These are phyloP conservation scores for Calocybe indica DNA, from an alignment of 768 basidiomycete species.

Conservation along the genomic window DNA sequence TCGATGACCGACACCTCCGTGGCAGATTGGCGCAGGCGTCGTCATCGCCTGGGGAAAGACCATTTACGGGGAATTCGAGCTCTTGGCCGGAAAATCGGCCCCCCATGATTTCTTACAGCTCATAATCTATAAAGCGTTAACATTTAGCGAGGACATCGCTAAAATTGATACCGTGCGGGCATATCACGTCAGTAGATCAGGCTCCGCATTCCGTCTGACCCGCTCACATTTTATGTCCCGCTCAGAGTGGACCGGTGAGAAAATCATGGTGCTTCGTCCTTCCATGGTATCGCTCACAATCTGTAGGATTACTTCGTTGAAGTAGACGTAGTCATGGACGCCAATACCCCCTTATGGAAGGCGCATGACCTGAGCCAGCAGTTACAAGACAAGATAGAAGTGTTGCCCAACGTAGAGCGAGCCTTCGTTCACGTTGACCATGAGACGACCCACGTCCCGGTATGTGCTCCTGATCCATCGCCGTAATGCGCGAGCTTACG, in stretches of 20 bases:
- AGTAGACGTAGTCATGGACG: slow-evolving; percentile 90
- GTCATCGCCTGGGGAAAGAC: slow-evolving; percentile 75
- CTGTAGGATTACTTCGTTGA: slow-evolving; percentile 86
- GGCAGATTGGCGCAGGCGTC: slow-evolving; percentile 72
- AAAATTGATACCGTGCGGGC: slow-evolving; percentile 90
- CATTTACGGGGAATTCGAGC: slow-evolving; percentile 74
- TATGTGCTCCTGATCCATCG: slow-evolving; percentile 15
- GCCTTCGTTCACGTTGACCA: slow-evolving; percentile 96
- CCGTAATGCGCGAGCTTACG: not conserved
- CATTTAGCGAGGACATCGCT: slow-evolving; percentile 81
- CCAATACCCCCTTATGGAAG: slow-evolving; percentile 82
- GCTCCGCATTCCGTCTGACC: slow-evolving; percentile 3
- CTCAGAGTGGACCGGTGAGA: slow-evolving; percentile 68
- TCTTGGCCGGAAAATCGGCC: slow-evolving; percentile 89
- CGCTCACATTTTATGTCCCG: slow-evolving; percentile 1
- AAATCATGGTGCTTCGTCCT: not conserved
- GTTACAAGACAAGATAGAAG: slow-evolving; percentile 85
- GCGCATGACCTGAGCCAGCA: slow-evolving; percentile 84
- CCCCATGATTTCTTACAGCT: slow-evolving; percentile 88
- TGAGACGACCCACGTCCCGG: slow-evolving; percentile 75
- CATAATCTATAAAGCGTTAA: slow-evolving; percentile 88
- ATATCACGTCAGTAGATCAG: slow-evolving; percentile 62
- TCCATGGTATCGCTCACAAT: not conserved
- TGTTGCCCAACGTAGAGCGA: slow-evolving; percentile 82
- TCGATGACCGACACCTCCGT: slow-evolving; percentile 6